Percentiles rank a stretch among this genome's conserved stretches.
phyloP scores from a whole-genome alignment of 495 filamentous ascomycete species.

The Aspergillus biplanus region DNA sequence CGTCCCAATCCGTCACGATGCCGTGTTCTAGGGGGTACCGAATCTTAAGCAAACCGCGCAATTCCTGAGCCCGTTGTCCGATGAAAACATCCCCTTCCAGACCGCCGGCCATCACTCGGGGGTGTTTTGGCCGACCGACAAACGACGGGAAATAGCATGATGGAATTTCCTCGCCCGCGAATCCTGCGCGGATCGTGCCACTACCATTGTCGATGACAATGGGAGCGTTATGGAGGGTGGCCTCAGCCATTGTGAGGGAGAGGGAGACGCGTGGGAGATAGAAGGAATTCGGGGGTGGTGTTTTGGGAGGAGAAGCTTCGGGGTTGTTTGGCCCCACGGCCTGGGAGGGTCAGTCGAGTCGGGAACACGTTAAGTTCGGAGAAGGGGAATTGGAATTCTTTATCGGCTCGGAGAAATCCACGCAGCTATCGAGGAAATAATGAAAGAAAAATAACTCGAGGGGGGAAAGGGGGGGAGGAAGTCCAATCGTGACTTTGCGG shows the following conservation, averaged over 20 bases:
- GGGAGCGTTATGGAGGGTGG: constrained; percentile 88
- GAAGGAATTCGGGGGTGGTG: constrained; percentile 18
- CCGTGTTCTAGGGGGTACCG: constrained; percentile 95
- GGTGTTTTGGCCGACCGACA: constrained; percentile 94
- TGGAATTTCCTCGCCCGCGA: constrained; percentile 92
- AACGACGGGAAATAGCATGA: constrained; percentile 99
- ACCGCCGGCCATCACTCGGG: constrained; percentile 92
- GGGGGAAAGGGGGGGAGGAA: not conserved
- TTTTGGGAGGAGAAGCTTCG: constrained; percentile 31
- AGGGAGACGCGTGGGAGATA: constrained; percentile 25
- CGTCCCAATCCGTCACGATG: constrained; percentile 99
- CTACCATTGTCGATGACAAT: constrained; percentile 99
- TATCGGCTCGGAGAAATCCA: not conserved
- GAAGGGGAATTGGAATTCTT: not conserved
- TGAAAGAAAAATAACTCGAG: not conserved
- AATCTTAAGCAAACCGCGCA: constrained; percentile 93
- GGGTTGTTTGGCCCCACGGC: constrained; percentile 41
- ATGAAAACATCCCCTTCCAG: constrained; percentile 98
- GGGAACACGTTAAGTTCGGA: constrained; percentile 14
- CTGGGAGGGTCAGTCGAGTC: constrained; percentile 25
- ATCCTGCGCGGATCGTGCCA: constrained; percentile 95
- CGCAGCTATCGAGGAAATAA: not conserved
- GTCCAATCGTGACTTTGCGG: constrained; percentile 15
- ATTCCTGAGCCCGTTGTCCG: constrained; percentile 86
- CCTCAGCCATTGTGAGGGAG: constrained; percentile 69